These are phyloP conservation scores for Aspergillus sp. DNA, from an alignment of 2,329 filamentous ascomycete genomes.

Conservation along the genomic window DNA sequence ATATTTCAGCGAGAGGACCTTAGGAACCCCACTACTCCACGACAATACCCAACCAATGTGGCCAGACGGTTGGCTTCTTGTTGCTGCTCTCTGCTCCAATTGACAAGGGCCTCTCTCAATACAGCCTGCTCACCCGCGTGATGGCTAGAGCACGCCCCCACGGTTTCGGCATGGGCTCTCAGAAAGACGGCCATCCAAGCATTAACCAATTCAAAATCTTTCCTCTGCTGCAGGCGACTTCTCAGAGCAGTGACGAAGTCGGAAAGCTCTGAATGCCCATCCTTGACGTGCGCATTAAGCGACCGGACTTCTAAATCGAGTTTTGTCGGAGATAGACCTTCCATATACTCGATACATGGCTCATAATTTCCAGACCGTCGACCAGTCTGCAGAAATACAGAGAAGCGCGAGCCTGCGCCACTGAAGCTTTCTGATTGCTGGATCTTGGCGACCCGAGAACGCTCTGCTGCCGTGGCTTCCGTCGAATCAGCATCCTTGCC, in stretches of 20 bases:
- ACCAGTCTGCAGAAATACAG: slow-evolving; percentile 39
- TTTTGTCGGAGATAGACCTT: slow-evolving; percentile 70
- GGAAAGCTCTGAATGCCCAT: slow-evolving; percentile 58
- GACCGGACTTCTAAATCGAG: slow-evolving; percentile 88
- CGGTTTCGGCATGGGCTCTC: slow-evolving; percentile 61
- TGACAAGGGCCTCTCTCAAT: slow-evolving; percentile 52
- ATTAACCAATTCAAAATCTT: slow-evolving; percentile 88
- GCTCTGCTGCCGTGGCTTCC: slow-evolving; percentile 38
- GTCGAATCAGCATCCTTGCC: slow-evolving; percentile 19
- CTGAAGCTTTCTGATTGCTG: slow-evolving; percentile 42
- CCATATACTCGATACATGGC: slow-evolving; percentile 67
- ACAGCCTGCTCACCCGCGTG: slow-evolving; percentile 37
- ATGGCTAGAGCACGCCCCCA: slow-evolving; percentile 40
- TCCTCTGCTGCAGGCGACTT: slow-evolving; percentile 55
- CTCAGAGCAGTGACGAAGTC: slow-evolving; percentile 78
- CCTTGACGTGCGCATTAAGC: slow-evolving; percentile 44
- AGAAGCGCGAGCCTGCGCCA: slow-evolving; percentile 34
- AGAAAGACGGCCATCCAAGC: slow-evolving; percentile 97
- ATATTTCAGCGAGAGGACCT: slow-evolving; percentile 45
- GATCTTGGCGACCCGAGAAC: slow-evolving; percentile 62
- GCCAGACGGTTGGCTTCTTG: slow-evolving; percentile 63
- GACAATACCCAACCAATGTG: slow-evolving; percentile 74
- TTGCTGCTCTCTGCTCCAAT: slow-evolving; percentile 67
- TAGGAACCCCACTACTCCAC: slow-evolving; percentile 76
- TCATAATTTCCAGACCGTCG: slow-evolving; percentile 52